These are phyloP conservation scores for Melanopsichium pennsylvanicum DNA, from an alignment of 1,284 basidiomycete species.

Conservation along the genomic window DNA sequence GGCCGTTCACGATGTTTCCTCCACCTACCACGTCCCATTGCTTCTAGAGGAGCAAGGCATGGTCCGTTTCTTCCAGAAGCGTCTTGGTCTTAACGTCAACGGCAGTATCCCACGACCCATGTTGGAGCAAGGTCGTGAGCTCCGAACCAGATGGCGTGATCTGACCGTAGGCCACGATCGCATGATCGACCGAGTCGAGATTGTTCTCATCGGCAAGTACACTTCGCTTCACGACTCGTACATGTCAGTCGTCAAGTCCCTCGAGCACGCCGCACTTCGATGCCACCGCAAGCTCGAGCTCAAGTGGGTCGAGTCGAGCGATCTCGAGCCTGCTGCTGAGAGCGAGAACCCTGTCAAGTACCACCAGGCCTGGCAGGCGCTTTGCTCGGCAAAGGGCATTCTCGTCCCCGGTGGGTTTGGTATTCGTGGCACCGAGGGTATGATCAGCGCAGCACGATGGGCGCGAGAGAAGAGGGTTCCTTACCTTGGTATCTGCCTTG, in stretches of 20 bases:
- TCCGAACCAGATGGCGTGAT: conserved; percentile 81
- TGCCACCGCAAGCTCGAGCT: conserved; percentile 75
- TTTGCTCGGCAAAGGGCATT: conserved; percentile 78
- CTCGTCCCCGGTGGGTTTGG: conserved; percentile 88
- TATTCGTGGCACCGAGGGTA: conserved; percentile 90
- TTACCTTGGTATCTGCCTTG: conserved; percentile 95
- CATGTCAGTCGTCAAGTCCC: conserved; percentile 95
- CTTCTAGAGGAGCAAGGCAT: conserved; percentile 92
- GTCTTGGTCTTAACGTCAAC: conserved; percentile 77
- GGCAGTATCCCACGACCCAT: conserved; percentile 71
- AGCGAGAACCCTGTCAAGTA: conserved; percentile 83
- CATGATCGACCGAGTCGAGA: conserved; percentile 86
- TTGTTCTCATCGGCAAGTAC: conserved; percentile 97
- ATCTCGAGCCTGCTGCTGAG: conserved; percentile 84
- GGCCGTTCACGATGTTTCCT: conserved; percentile 94
- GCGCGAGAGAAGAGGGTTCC: conserved; percentile 93
- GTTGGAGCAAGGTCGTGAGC: conserved; percentile 73
- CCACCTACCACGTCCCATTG: conserved; percentile 96
- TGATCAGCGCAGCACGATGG: conserved; percentile 96
- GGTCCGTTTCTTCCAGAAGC: conserved; percentile 80
- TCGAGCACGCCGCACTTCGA: conserved; percentile 95
- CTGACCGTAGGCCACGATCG: conserved; percentile 88
- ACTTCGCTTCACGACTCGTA: conserved; percentile 97
- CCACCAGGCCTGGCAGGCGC: conserved; percentile 92
- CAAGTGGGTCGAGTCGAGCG: conserved; percentile 91